Conservation (phyloP, 345 rosid species). For the Eucalyptus pauciflora region DNA sequence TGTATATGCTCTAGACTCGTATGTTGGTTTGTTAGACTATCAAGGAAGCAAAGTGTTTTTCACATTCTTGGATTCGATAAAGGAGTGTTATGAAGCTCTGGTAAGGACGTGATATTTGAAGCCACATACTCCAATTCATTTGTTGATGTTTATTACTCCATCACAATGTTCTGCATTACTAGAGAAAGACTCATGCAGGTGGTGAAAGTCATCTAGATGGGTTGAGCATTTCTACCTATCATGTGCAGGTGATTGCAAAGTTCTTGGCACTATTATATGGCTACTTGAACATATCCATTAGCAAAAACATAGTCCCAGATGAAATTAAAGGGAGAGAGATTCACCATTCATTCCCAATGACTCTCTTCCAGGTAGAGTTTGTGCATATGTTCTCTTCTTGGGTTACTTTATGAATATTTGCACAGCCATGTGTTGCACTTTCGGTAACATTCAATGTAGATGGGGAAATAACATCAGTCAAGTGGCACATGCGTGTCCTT, state of each 20-base stretch:
- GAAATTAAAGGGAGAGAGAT: constrained; percentile 84
- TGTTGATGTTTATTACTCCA: background rate
- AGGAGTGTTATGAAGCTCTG: constrained; percentile 92
- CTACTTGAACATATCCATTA: constrained; percentile 78
- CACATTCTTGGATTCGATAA: constrained; percentile 65
- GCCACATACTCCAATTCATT: background rate
- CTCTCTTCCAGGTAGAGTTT: constrained; percentile 64
- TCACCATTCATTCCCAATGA: constrained; percentile 88
- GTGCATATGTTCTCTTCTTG: background rate
- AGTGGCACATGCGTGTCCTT: background rate
- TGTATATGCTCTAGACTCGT: constrained; percentile 48
- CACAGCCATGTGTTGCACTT: background rate
- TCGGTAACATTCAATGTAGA: background rate
- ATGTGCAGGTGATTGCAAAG: constrained; percentile 81
- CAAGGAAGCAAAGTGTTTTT: constrained; percentile 77
- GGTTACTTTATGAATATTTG: background rate
- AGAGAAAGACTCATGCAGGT: background rate
- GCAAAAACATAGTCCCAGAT: constrained; percentile 59
- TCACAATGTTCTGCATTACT: background rate
- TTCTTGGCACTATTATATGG: constrained; percentile 85
- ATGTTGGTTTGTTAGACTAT: constrained; percentile 64
- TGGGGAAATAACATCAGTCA: background rate
- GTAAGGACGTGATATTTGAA: constrained; percentile 23
- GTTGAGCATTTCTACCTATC: background rate
- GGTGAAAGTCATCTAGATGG: background rate